These are phyloP conservation scores for Rhynchosporium agropyri DNA, from an alignment of 2,329 filamentous ascomycete genomes.

Conservation along the genomic window DNA sequence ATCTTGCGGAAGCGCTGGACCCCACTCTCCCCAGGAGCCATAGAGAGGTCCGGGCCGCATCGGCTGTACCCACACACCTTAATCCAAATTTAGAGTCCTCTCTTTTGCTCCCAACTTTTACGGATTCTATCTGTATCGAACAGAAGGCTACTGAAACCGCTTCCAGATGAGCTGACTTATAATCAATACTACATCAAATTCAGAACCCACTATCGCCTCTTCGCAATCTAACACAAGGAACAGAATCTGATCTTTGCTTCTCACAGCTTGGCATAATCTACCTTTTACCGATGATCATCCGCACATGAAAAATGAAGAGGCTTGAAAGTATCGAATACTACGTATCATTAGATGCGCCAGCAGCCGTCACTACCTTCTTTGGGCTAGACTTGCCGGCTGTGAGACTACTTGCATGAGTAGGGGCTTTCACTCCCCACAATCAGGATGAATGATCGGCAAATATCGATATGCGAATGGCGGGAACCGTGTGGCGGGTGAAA, in stretches of 20 bases:
- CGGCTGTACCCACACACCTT: not conserved
- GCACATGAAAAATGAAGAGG: not conserved
- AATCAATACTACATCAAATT: not conserved
- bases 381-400: not conserved
- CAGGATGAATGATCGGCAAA: slow-evolving; percentile 1
- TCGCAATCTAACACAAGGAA: not conserved
- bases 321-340: not conserved
- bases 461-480: not conserved
- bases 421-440: not conserved
- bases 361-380: not conserved
- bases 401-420: not conserved
- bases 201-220: not conserved
- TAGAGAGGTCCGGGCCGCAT: not conserved
- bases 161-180: slow-evolving; percentile 9
- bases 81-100: not conserved
- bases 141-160: not conserved
- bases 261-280: too few species aligned
- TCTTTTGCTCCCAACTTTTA: not conserved
- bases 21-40: not conserved
- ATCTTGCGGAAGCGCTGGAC: not conserved
- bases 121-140: not conserved
- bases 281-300: not conserved
- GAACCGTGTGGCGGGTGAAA: too few species aligned
- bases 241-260: not conserved
- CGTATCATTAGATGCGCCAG: not conserved